Evolutionary conservation across 352 stramenopile genomes (phyloP).

Genomic region (Peronospora tabacina): DNA sequence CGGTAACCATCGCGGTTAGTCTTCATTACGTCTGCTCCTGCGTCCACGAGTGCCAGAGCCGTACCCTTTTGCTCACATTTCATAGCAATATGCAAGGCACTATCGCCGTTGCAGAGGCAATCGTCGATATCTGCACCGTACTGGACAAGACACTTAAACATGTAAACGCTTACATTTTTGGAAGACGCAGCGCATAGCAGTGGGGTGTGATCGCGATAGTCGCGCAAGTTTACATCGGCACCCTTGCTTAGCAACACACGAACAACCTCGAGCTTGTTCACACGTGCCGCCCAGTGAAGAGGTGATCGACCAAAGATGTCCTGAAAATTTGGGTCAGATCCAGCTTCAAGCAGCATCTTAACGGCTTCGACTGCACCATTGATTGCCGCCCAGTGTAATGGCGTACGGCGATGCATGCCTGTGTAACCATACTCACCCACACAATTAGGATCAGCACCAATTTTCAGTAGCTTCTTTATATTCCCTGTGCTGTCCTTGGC

Average conservation of each 20-base stretch:
- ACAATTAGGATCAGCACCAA: slow-evolving; percentile 67
- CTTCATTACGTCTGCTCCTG: slow-evolving; percentile 52
- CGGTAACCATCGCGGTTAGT: slow-evolving; percentile 61
- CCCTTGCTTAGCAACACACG: neutral
- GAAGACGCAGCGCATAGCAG: slow-evolving; percentile 57
- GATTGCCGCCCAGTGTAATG: slow-evolving; percentile 69
- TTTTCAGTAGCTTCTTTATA: slow-evolving; percentile 48
- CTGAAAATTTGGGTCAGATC: slow-evolving; percentile 55
- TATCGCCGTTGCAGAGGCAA: slow-evolving; percentile 56
- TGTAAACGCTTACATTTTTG: slow-evolving; percentile 38
- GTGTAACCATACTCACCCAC: slow-evolving; percentile 73
- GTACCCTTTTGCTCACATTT: slow-evolving; percentile 58
- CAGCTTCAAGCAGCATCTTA: slow-evolving; percentile 47
- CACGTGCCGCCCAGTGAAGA: slow-evolving; percentile 59
- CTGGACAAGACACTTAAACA: slow-evolving; percentile 47
- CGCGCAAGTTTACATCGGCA: slow-evolving; percentile 42
- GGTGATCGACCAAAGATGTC: slow-evolving; percentile 57
- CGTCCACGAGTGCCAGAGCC: slow-evolving; percentile 48
- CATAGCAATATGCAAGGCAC: slow-evolving; percentile 65
- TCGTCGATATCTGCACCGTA: slow-evolving; percentile 63
- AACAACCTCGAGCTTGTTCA: neutral
- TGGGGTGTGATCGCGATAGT: slow-evolving; percentile 53
- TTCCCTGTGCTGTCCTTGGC: slow-evolving; percentile 29
- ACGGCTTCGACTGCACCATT: slow-evolving; percentile 58
- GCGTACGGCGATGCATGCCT: slow-evolving; percentile 71